phyloP scores from a whole-genome alignment of 2,329 filamentous ascomycete species.

The Ophiostoma quercus region DNA sequence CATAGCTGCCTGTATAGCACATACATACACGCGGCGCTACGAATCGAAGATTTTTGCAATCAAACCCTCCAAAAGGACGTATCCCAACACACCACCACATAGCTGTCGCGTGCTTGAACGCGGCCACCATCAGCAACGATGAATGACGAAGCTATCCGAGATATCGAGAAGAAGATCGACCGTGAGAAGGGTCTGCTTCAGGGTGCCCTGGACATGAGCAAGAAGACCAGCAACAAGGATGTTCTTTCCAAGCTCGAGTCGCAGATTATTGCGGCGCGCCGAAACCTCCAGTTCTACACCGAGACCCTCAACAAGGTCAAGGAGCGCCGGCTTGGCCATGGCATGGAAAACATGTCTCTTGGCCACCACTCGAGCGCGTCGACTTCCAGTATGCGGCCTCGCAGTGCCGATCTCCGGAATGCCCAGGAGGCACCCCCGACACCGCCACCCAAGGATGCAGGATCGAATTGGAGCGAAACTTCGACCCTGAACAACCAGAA shows the following conservation, averaged over 20 bases:
- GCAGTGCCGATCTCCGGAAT: conserved; percentile 43
- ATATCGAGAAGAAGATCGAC: conserved; percentile 95
- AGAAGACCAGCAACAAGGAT: conserved; percentile 87
- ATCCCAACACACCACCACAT: background rate
- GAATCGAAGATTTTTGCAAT: background rate
- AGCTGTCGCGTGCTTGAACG: conserved; percentile 24
- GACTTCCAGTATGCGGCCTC: conserved; percentile 40
- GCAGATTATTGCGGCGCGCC: conserved; percentile 86
- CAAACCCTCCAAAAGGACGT: background rate
- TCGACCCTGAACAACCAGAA: conserved; percentile 52
- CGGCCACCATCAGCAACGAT: conserved; percentile 41
- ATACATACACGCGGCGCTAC: background rate
- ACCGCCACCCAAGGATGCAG: conserved; percentile 69
- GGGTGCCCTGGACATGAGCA: conserved; percentile 89
- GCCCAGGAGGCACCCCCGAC: conserved; percentile 49
- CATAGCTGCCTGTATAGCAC: background rate
- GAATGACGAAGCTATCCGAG: conserved; percentile 62
- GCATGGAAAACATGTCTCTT: conserved; percentile 56
- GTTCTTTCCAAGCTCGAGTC: conserved; percentile 87
- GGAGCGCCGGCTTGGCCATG: conserved; percentile 67
- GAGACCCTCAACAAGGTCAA: conserved; percentile 84
- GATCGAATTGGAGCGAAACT: conserved; percentile 45
- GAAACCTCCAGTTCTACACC: conserved; percentile 86
- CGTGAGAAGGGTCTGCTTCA: conserved; percentile 92
- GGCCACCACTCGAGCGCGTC: conserved; percentile 14